Conservation (phyloP, 176 grass and related monocot genomes). For the Triticum monococcum region DNA sequence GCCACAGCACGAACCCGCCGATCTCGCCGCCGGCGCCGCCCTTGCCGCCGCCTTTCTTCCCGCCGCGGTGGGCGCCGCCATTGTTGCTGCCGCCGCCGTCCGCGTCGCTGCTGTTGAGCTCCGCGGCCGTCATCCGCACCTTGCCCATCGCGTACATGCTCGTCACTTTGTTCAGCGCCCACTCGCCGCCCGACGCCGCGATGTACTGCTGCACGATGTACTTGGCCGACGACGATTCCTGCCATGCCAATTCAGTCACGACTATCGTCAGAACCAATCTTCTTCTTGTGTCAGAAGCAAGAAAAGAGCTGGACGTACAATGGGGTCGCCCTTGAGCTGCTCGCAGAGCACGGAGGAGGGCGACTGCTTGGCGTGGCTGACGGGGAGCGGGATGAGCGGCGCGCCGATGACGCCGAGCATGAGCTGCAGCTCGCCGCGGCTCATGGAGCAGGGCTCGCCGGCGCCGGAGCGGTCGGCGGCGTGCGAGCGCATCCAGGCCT, state of each 20-base stretch:
- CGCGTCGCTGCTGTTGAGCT: conserved; percentile 65
- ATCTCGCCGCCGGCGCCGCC: conserved; percentile 61
- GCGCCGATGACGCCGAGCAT: conserved; percentile 98
- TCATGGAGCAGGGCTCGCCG: conserved; percentile 59
- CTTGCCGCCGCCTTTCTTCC: conserved; percentile 43
- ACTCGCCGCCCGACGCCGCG: conserved; percentile 89
- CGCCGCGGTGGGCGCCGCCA: background rate
- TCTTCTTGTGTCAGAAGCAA: background rate
- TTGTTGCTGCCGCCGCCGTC: background rate
- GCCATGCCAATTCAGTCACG: background rate
- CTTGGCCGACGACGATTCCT: conserved; percentile 91
- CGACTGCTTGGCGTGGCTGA: conserved; percentile 68
- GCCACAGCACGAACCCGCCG: conserved; percentile 99
- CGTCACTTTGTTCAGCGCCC: conserved; percentile 69
- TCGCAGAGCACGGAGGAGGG: conserved; percentile 57
- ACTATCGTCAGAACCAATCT: background rate
- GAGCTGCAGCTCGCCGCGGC: conserved; percentile 87
- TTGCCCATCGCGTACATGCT: conserved; percentile 99
- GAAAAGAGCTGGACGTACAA: conserved; percentile 39
- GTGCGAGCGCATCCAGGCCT: conserved; percentile 86
- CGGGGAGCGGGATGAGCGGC: conserved; percentile 85
- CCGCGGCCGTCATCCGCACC: conserved; percentile 81
- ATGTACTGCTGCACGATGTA: conserved; percentile 99
- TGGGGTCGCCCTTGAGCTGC: conserved; percentile 74
- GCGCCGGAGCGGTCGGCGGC: conserved; percentile 39